These are phyloP conservation scores for Mediolabrus comicus DNA, from an alignment of 108 stramenopile genomes.

Conservation along the genomic window DNA sequence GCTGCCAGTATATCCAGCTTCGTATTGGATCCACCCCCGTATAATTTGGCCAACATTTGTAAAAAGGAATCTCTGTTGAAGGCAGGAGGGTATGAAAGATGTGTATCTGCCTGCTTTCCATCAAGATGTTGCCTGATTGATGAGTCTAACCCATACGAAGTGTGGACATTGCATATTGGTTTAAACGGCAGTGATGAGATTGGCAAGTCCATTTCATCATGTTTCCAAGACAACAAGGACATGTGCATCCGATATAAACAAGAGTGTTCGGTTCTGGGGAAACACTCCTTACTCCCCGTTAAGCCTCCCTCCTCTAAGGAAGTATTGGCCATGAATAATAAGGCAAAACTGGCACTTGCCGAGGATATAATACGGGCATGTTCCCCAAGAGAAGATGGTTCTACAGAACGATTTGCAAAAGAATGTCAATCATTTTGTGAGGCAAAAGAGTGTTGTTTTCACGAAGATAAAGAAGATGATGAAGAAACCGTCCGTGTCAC, in stretches of 20 bases:
- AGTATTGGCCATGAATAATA: conserved; percentile 4
- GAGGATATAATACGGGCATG: conserved; percentile 18
- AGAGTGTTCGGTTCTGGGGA: conserved; percentile 2
- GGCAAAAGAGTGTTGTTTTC: conserved; percentile 22
- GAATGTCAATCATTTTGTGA: conserved; percentile 12
- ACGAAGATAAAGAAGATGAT: background rate
- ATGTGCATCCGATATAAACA: conserved; percentile 2
- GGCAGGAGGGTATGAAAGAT: conserved; percentile 6
- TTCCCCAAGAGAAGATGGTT: background rate
- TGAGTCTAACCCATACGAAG: background rate
- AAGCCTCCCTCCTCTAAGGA: conserved; percentile 1
- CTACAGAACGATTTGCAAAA: background rate
- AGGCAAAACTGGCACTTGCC: conserved; percentile 9
- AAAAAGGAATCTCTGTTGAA: background rate
- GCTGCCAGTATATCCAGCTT: too few species aligned
- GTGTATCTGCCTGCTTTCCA: conserved; percentile 3
- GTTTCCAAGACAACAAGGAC: background rate
- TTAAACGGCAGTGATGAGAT: background rate
- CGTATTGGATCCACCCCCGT: background rate
- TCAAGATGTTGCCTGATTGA: conserved; percentile 5
- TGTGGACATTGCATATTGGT: background rate
- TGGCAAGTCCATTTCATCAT: conserved; percentile 2
- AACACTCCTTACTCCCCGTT: background rate
- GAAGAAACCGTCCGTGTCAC: background rate
- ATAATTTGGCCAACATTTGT: background rate